A percentile compares a stretch with the other conserved stretches of the same genome.
Evolutionary conservation across 805 yeast species (phyloP).

Genomic region (Wickerhamiella occidentalis): DNA sequence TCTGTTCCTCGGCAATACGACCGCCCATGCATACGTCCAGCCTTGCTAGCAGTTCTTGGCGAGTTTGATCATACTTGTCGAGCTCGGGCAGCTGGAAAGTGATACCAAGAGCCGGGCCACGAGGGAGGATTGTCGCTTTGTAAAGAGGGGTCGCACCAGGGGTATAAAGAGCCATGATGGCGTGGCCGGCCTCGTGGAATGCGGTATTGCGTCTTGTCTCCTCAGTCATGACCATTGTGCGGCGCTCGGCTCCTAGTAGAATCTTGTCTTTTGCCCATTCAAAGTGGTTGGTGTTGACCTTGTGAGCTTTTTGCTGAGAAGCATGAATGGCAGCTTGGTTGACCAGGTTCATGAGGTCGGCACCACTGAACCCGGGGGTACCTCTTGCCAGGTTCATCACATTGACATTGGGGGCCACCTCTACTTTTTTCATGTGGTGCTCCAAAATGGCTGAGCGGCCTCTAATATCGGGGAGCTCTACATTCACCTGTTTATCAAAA

Average conservation of each 20-base stretch:
- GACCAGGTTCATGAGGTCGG: slow-evolving; percentile 87
- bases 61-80: slow-evolving; percentile 92
- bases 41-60: slow-evolving; percentile 77
- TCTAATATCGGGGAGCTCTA: slow-evolving; percentile 93
- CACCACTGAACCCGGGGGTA: slow-evolving; percentile 97
- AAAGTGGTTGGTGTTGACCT: slow-evolving; percentile 81
- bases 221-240: slow-evolving; percentile 95
- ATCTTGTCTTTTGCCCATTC: slow-evolving; percentile 99
- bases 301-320: slow-evolving; percentile 78
- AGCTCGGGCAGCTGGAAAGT: slow-evolving; percentile 97
- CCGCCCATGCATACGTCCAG: slow-evolving; percentile 99
- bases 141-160: slow-evolving; percentile 90
- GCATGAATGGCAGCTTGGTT: slow-evolving; percentile 98
- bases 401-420: slow-evolving; percentile 73
- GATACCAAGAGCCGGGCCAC: slow-evolving; percentile 93
- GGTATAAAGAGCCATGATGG: slow-evolving; percentile 91
- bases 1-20: slow-evolving; percentile 87
- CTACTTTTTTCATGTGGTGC: slow-evolving; percentile 86
- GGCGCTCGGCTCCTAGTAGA: slow-evolving; percentile 94
- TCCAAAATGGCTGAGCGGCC: slow-evolving; percentile 88
- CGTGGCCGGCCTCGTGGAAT: slow-evolving; percentile 98
- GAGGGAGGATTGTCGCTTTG: slow-evolving; percentile 91
- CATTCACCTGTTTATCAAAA: slow-evolving; percentile 90
- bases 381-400: slow-evolving; percentile 88
- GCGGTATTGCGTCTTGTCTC: slow-evolving; percentile 91